Base-by-base conservation (phyloP, 768 basidiomycete species). In the Tylopilus felleus region DNA sequence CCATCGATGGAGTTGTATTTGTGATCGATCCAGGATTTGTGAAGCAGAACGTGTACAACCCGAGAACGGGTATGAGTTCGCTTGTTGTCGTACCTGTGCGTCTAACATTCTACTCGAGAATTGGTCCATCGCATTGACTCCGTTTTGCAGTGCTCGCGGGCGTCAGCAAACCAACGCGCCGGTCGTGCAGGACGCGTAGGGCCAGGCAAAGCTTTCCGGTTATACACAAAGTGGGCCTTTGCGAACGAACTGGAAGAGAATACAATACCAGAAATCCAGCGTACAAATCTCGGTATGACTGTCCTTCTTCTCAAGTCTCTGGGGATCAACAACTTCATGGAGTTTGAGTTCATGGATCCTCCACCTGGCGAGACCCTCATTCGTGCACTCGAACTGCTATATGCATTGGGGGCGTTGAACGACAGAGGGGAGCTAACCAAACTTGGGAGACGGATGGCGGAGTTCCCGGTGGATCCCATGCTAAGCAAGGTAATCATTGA, bases 21-120 rank as follows among this genome's bases (percentile, higher is more conserved):
- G 97, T 99, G 38, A 98, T 99, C 60, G 97, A 99, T 69, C 97
- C 97, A 3, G 97, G 97, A 13, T 98, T 98, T 65, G 96, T 98
- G 62, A 99, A 99, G 76, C 97, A 99, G 68, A 98, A 99, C 70
- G 89, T 93, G 38, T 99, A 97, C 69, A 99, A 99, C 71, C 97
- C 97, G 2, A 81, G 95, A 65, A 97, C 97, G 41, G 96, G 97
- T 14, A 99, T 99, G 97, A 94, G 93, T 10, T 96, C 94, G 1
- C 77, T 99, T 14, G 84, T 93, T 14, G 93, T 99, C 31, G 95
- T 98, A 48, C 97, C 97, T 0, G 92, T 95, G 57, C 72, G 88
- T 80, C 25, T 28, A 28, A n/a, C 5, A 41, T 38, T 23, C 39
- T 42, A 33, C 50, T 38, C 53, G 35, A 22, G 48, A 35, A 35